These are phyloP conservation scores for Schwanniomyces pseudopolymorphus DNA, from an alignment of 805 yeast species.

Conservation along the genomic window DNA sequence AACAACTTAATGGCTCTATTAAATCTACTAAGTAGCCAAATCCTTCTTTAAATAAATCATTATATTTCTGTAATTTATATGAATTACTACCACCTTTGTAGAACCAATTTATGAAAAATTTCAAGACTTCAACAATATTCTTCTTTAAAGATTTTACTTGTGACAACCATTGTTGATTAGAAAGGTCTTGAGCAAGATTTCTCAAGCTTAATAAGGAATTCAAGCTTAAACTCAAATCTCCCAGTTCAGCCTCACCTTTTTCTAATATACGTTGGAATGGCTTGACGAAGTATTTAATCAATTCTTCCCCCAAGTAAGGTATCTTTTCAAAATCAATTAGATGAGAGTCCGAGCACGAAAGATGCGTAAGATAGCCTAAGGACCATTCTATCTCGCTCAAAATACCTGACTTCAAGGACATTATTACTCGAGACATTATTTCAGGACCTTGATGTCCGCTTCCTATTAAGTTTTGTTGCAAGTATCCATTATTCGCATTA, in stretches of 20 bases:
- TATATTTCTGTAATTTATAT: constrained; percentile 18
- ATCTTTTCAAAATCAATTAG: constrained; percentile 46
- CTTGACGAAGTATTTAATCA: constrained; percentile 34
- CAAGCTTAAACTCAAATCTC: constrained; percentile 26
- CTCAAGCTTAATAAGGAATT: constrained; percentile 67
- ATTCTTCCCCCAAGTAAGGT: constrained; percentile 42
- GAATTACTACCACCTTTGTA: constrained; percentile 15
- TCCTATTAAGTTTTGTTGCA: constrained; percentile 18
- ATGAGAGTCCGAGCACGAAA: constrained; percentile 52
- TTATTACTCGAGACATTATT: constrained; percentile 60
- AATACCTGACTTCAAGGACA: constrained; percentile 68
- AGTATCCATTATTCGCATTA: constrained; percentile 7
- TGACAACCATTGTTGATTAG: constrained; percentile 76
- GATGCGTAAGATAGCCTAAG: constrained; percentile 49
- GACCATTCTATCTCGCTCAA: constrained; percentile 74
- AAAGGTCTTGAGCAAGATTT: constrained; percentile 80
- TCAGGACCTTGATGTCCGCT: constrained; percentile 55
- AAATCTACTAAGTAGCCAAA: constrained; percentile 72
- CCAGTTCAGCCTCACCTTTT: constrained; percentile 15
- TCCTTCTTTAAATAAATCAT: constrained; percentile 52
- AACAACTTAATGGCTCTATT: constrained; percentile 80
- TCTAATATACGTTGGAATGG: constrained; percentile 28
- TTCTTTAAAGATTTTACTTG: constrained; percentile 47
- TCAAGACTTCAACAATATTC: constrained; percentile 46
- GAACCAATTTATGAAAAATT: constrained; percentile 35